These are phyloP conservation scores for Colletotrichum liaoningense DNA, from an alignment of 2,329 filamentous ascomycete species.

Conservation along the genomic window DNA sequence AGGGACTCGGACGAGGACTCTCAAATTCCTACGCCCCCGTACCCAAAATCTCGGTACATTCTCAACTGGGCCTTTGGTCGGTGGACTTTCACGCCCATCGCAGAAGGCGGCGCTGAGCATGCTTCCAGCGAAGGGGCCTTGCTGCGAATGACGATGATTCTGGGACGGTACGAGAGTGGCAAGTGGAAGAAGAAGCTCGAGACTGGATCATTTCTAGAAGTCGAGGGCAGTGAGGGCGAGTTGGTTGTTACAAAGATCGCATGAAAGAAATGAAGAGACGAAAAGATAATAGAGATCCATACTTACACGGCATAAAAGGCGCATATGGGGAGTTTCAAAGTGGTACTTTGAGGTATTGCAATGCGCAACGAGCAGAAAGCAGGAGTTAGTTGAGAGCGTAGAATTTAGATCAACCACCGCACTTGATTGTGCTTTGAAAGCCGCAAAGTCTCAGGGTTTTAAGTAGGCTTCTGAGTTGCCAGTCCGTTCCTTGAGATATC, in stretches of 20 bases:
- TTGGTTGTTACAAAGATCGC: slow-evolving; percentile 64
- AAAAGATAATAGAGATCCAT: slow-evolving; percentile 27
- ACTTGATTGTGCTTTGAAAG: background rate
- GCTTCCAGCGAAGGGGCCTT: slow-evolving; percentile 65
- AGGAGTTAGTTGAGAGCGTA: background rate
- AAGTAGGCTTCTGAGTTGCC: too few relatives aligned
- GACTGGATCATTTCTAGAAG: slow-evolving; percentile 62
- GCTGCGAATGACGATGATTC: slow-evolving; percentile 80
- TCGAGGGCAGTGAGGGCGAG: slow-evolving; percentile 59
- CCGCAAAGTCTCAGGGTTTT: background rate
- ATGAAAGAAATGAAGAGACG: slow-evolving; percentile 42
- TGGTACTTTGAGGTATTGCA: background rate
- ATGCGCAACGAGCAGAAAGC: background rate
- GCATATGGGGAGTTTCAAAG: background rate
- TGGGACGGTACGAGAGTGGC: slow-evolving; percentile 77
- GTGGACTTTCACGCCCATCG: slow-evolving; percentile 84
- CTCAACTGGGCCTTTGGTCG: slow-evolving; percentile 98
- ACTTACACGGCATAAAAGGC: slow-evolving; percentile 12
- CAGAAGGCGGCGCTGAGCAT: slow-evolving; percentile 58
- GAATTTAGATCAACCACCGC: background rate
- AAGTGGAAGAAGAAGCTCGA: slow-evolving; percentile 84
- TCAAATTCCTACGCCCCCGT: slow-evolving; percentile 44
- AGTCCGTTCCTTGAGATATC: too few relatives aligned
- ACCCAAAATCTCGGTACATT: slow-evolving; percentile 73
- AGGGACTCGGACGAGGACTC: slow-evolving; percentile 63